phyloP scores from a whole-genome alignment of 139 green algal species.

The Micromonas pusilla region DNA sequence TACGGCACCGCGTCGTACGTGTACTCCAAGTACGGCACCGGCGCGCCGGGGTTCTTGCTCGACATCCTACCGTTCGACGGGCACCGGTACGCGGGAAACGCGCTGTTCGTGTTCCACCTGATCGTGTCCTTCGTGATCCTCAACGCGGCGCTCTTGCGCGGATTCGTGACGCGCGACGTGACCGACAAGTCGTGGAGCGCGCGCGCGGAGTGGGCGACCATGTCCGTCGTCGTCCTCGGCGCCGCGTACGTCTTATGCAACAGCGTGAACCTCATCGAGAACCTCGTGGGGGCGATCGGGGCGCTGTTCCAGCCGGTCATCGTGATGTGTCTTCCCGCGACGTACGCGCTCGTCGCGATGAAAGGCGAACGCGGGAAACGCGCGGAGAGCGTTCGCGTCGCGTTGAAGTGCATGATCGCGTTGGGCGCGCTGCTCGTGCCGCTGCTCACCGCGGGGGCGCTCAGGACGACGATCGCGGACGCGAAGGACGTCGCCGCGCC shows the following conservation, averaged over 20 bases:
- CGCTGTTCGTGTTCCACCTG: not conserved
- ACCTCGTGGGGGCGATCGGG: not conserved
- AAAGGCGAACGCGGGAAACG: too few species aligned
- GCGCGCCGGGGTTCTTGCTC: not conserved
- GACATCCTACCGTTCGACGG: not conserved
- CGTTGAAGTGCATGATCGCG: not conserved
- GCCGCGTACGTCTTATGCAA: not conserved
- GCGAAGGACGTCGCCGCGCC: not conserved
- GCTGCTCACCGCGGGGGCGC: not conserved
- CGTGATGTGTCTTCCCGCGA: not conserved
- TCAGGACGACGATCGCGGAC: not conserved
- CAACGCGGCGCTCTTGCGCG: not conserved
- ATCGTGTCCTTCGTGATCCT: not conserved
- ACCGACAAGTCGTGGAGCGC: not conserved
- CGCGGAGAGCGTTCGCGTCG: too few species aligned
- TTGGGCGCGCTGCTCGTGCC: not conserved
- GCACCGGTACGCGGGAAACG: not conserved
- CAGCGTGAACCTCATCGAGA: not conserved
- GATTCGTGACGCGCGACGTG: not conserved
- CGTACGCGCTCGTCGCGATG: not conserved
- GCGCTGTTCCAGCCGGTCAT: not conserved
- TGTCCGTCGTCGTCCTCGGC: not conserved
- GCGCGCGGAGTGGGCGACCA: not conserved
- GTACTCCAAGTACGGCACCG: not conserved
- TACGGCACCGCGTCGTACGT: not conserved